Evolutionary conservation across 352 stramenopile genomes (phyloP), one percentile per base, ranked within the genome.

Genomic region (Pythium sp.): DNA sequence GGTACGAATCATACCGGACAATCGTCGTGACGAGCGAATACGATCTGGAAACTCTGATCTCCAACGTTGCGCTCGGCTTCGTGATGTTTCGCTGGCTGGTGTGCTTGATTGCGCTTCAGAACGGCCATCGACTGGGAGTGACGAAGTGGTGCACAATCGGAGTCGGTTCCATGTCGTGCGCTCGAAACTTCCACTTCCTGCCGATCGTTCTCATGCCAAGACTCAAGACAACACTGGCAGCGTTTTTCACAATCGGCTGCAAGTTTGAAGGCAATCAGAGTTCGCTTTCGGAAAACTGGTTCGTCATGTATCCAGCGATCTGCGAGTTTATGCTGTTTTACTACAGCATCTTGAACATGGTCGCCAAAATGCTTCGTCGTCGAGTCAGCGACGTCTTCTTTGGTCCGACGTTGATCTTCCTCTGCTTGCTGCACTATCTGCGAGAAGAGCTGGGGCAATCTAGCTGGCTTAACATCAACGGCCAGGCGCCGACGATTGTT

Each of bases 31-130:
- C 51, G 6, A 77, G 61, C 24, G 53, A 63, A 49, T 82, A 80
- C 54, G 67, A 75, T 15, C 57, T 80, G 22, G 71, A 75, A 28
- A 79, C 71, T 6, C 67, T 80, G 11, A 71, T 82, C 28, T 69
- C 68, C 34, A 76, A 80, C 58, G 22, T 73, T 4, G 71, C 73
- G 1, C 54, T 82, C 9, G n/a, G 56, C 22, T 71, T 67, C 34
- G 62, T 77, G 12, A 59, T 80, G 2, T 18, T 75, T 14, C 76
- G 76, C 8, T 82, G 76, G 76, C 46, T 73, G 2, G 59, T 72
- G n/a, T 72, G 59, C 11, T 67, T 80, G 58, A 43, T 67, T 15
- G 72, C 71, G 0, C 54, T 77, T 3, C 68, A 73, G 15, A 67
- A 72, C 5, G 58, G 43, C 12, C 57, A 62, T 49, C 53, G 58